Evolutionary conservation across 441 rosid species (phyloP).

Genomic region (Iberis amara): DNA sequence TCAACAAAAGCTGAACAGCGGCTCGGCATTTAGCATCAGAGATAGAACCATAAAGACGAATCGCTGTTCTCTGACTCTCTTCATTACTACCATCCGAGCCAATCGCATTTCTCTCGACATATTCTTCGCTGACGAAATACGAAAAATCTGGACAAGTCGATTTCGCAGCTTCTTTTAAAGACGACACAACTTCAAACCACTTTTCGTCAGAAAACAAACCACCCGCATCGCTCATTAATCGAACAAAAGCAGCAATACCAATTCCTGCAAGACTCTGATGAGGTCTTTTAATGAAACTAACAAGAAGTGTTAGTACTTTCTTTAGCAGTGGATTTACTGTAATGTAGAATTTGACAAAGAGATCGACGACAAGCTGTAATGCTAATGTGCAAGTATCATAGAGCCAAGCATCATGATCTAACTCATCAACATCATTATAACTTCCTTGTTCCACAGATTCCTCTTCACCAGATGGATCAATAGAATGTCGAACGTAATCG

Average conservation of each 20-base stretch:
- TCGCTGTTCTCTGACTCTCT: conserved; percentile 43
- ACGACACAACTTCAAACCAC: conserved; percentile 90
- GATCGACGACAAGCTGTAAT: conserved; percentile 97
- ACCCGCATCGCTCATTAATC: conserved; percentile 97
- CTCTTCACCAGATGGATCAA: conserved; percentile 88
- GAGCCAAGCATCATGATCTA: conserved; percentile 98
- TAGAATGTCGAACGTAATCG: conserved; percentile 97
- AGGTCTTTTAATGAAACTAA: conserved; percentile 94
- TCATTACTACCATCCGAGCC: conserved; percentile 41
- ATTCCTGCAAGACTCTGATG: conserved; percentile 99
- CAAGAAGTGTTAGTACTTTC: conserved; percentile 82
- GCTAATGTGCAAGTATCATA: conserved; percentile 99
- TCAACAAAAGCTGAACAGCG: conserved; percentile 93
- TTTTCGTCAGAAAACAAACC: conserved; percentile 84
- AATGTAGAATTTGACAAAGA: conserved; percentile 85
- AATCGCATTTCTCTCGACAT: conserved; percentile 33
- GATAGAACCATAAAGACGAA: conserved; percentile 54
- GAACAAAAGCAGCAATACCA: conserved; percentile 98
- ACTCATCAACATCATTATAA: conserved; percentile 58
- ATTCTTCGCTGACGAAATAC: conserved; percentile 53
- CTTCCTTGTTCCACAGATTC: conserved; percentile 53
- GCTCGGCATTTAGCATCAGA: conserved; percentile 98
- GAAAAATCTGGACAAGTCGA: conserved; percentile 91
- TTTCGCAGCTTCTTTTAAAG: conserved; percentile 83
- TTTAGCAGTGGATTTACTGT: conserved; percentile 92